A percentile compares a stretch with the other conserved stretches of the same genome.
These are phyloP conservation scores for Xylariaceae sp. DNA, from an alignment of 2,329 filamentous ascomycete genomes.

Conservation along the genomic window DNA sequence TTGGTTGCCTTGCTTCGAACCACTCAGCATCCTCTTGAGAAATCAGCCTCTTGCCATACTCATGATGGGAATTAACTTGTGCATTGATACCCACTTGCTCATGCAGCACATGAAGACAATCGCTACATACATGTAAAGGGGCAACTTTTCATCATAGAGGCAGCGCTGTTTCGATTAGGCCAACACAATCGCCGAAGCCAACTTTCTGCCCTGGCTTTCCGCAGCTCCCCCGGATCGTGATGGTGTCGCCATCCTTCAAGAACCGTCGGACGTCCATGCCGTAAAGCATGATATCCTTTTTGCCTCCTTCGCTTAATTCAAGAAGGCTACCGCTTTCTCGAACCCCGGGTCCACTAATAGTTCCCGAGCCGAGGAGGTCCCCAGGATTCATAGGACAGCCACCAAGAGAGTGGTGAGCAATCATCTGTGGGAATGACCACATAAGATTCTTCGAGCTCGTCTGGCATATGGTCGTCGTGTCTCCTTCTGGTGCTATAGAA, in stretches of 20 bases:
- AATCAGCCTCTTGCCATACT: too few relatives aligned
- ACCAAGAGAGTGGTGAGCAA: conserved; percentile 77
- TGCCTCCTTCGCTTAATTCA: conserved; percentile 54
- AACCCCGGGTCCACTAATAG: conserved; percentile 61
- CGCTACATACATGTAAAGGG: not conserved
- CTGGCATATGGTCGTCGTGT: conserved; percentile 62
- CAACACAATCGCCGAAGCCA: conserved; percentile 52
- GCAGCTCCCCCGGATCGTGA: conserved; percentile 48
- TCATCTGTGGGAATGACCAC: conserved; percentile 85
- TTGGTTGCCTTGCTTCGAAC: too few relatives aligned
- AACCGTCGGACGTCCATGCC: conserved; percentile 50
- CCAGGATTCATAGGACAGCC: conserved; percentile 77
- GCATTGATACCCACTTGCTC: too few relatives aligned
- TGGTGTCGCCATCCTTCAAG: conserved; percentile 53
- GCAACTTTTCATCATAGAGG: conserved; percentile 13
- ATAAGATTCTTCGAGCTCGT: conserved; percentile 71
- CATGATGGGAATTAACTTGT: too few relatives aligned
- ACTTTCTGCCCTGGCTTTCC: conserved; percentile 44
- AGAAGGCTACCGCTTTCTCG: conserved; percentile 51
- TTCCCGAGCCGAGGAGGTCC: conserved; percentile 79
- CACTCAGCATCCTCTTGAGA: too few relatives aligned
- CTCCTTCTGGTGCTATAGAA: conserved; percentile 49
- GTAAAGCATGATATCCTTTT: conserved; percentile 48
- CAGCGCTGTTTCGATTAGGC: conserved; percentile 38
- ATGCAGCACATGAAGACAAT: too few relatives aligned